A percentile compares a stretch with the other conserved stretches of the same genome.
Evolutionary conservation across 768 basidiomycete genomes (phyloP).

Genomic region (Multifurca ochricompacta): DNA sequence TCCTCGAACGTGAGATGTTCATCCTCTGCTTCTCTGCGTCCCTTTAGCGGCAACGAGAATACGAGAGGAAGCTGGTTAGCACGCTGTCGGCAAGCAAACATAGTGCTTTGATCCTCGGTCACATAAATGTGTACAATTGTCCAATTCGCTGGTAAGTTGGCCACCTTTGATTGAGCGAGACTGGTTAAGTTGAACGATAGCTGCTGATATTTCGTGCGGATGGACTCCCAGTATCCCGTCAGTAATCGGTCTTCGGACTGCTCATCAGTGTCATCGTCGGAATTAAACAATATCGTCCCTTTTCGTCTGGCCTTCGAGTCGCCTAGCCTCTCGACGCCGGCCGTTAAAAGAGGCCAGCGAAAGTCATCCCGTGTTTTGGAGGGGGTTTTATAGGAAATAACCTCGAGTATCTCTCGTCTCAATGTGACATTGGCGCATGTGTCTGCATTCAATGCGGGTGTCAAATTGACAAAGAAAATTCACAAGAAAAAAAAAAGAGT

Average conservation of each 20-base stretch:
- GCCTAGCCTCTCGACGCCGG: constrained; percentile 37
- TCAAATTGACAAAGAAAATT: background rate
- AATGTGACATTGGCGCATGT: constrained; percentile 68
- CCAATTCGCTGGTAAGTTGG: constrained; percentile 67
- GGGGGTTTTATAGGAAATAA: constrained; percentile 63
- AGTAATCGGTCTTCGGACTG: constrained; percentile 28
- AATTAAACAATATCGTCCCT: constrained; percentile 24
- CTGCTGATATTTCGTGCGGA: constrained; percentile 48
- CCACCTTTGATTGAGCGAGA: constrained; percentile 35
- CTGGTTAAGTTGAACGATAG: constrained; percentile 35
- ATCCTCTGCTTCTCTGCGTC: constrained; percentile 66
- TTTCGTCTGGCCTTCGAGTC: constrained; percentile 17
- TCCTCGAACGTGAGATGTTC: constrained; percentile 67
- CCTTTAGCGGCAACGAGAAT: constrained; percentile 85
- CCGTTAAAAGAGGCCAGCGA: constrained; percentile 57
- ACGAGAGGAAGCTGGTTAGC: constrained; percentile 56
- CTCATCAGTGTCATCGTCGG: constrained; percentile 33
- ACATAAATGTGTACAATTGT: constrained; percentile 76
- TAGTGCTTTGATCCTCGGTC: constrained; percentile 71
- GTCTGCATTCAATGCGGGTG: constrained; percentile 40
- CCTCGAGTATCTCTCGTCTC: constrained; percentile 79
- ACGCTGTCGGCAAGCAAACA: constrained; percentile 78
- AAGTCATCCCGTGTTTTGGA: constrained; percentile 50
- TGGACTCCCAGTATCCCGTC: constrained; percentile 53
- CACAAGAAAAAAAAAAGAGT: constrained; percentile 7